Evolutionary conservation across 305 asterid species (phyloP), one percentile per base, ranked within the genome.

Genomic region (Rubia tinctorum): DNA sequence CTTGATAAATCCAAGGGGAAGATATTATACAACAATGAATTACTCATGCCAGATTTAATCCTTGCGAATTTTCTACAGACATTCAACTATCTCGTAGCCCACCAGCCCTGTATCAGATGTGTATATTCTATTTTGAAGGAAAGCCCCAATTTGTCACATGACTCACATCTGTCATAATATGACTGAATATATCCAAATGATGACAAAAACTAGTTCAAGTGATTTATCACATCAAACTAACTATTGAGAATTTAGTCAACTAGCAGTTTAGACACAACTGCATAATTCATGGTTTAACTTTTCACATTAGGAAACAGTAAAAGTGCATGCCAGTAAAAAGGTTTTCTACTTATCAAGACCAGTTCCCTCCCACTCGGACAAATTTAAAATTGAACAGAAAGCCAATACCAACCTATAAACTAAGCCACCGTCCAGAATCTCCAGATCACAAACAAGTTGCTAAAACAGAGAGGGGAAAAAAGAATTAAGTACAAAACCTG

Each of bases 401-500:
- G 27, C 45, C 13, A 3, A 69, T 18, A 69, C 14, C 18, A 49
- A 64, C 69, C 37, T 69, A 27, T 12, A 17, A 51, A 68, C 1
- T 6, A 68, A 44, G 12, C 25, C 2, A 44, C 40, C 13, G 18
- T 22, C 30, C 22, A 7, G 40, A 13, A n/a, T n/a, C n/a, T n/a
- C n/a, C n/a, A n/a, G n/a, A n/a, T 47, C 58, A 49, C 44, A 30
- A 30, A 23, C 37, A 34, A 18, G 40, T 47, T 18, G 44, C 44
- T 49, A 2, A 34, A 42, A 40, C 68, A 70, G 25, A 22, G 60
- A 49, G 6, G 55, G 58, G 58, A 14, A 68, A 76, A 23, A 58
- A 59, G 58, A 9, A 2, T 62, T 56, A 63, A 25, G 72, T 71
- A 49, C 68, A 45, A 45, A 82, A 92, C 99, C 98, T 92, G 97